Evolutionary conservation across 2,329 filamentous ascomycete genomes (phyloP).

Genomic region (Dissoconium aciculare): DNA sequence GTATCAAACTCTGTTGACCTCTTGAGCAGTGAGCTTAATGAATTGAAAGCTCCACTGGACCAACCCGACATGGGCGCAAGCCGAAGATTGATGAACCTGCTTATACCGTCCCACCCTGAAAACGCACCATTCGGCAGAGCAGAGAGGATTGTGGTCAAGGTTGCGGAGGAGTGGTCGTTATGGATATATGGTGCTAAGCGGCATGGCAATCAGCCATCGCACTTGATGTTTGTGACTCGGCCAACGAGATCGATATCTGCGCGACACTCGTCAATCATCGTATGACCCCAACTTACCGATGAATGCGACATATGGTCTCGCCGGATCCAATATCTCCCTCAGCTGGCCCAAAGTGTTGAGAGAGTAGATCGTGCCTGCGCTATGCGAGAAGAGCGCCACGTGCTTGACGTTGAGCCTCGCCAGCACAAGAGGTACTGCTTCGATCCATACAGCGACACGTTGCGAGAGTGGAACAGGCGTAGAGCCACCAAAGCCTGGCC

Average conservation of each 20-base stretch:
- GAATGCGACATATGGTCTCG: slow-evolving; percentile 19
- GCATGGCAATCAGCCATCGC: no score
- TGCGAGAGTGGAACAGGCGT: slow-evolving; percentile 24
- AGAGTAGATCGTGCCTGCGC: slow-evolving; percentile 29
- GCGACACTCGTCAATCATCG: no score
- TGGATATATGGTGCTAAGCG: slow-evolving; percentile 34
- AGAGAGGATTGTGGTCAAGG: slow-evolving; percentile 13
- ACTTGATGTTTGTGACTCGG: no score
- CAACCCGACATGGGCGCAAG: slow-evolving; percentile 19
- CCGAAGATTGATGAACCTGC: slow-evolving; percentile 20
- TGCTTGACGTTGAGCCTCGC: slow-evolving; percentile 24
- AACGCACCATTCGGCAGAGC: slow-evolving; percentile 20
- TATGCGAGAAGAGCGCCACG: slow-evolving; percentile 28
- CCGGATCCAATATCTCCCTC: slow-evolving; percentile 22
- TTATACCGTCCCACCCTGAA: slow-evolving; percentile 20
- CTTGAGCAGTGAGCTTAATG: no score
- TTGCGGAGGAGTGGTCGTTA: slow-evolving; percentile 23
- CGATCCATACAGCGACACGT: slow-evolving; percentile 28
- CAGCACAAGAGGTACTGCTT: slow-evolving; percentile 28
- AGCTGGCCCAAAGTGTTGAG: slow-evolving; percentile 28
- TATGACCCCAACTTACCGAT: slow-evolving; percentile 11
- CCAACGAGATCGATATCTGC: no score
- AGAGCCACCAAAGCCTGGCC: slow-evolving; percentile 33
- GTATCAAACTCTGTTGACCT: no score
- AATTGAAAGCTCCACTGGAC: slow-evolving; percentile 22